Evolutionary conservation across 768 basidiomycete species (phyloP), one percentile per base, ranked within the genome.

Genomic region (Mycena indigotica): DNA sequence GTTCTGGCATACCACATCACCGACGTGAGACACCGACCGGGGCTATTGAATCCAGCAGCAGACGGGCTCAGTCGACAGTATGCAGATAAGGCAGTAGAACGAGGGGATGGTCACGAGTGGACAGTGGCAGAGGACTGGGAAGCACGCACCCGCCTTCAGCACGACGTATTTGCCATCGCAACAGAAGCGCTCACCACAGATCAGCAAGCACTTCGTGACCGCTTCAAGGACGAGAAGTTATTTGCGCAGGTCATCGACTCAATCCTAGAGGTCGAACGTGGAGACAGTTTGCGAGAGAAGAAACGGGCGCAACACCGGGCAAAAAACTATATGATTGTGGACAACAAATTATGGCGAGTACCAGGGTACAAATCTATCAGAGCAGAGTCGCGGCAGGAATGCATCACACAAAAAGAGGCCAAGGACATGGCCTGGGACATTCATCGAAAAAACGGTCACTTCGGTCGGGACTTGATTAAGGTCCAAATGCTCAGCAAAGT

Each of bases 391-490:
- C 40, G 60, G 28, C 39, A 60, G 16, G 73, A 73, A 48, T 75
- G 73, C 30, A 39, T 73, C 0, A 62, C 69, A 2, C 60, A 61
- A 53, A 54, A 35, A 38, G 72, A 73, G 41, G 69, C 70, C 4
- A 28, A 46, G 1, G 59, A 38, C 30, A 28, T 66, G 38, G 72
- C 70, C 2, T n/a, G 53, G 32, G 28, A 58, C 1, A 50, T 56
- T 16, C 70, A 73, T 32, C 16, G 32, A 29, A 24, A 60, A 3
- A 41, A 62, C 1, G 73, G 74, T 0, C 76, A 77, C 57, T 76
- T 69, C 60, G 67, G 68, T 5, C 45, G 71, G 3, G 75, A 78
- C 55, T 8, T 45, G 2, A 64, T 76, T 55, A 76, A 75, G 41
- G 58, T 63, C 0, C 35, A 29, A 1, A 50, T 77, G 1, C 24